These are phyloP conservation scores for Colletotrichum lindemuthianum DNA, from an alignment of 2,329 filamentous ascomycete species.

Conservation along the genomic window DNA sequence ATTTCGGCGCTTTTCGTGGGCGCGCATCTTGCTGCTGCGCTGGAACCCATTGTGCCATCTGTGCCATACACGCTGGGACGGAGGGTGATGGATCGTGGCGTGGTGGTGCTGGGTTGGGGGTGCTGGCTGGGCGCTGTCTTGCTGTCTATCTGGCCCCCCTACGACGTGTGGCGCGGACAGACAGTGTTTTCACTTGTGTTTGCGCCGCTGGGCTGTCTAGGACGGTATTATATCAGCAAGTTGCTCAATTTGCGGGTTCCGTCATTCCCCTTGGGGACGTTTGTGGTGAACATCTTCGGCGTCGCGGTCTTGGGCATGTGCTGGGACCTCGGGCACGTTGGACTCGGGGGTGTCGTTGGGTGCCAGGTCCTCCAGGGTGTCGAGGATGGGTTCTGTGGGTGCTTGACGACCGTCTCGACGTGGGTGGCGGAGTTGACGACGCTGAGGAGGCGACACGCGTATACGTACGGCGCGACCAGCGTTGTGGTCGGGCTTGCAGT, in stretches of 20 bases:
- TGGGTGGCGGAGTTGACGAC: slow-evolving; percentile 71
- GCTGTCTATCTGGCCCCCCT: slow-evolving; percentile 76
- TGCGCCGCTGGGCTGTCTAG: slow-evolving; percentile 80
- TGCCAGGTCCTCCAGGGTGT: slow-evolving; percentile 76
- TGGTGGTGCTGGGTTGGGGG: slow-evolving; percentile 73
- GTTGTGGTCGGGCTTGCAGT: slow-evolving; percentile 67
- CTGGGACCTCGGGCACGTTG: slow-evolving; percentile 80
- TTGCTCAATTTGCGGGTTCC: slow-evolving; percentile 74
- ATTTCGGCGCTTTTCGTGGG: slow-evolving; percentile 77
- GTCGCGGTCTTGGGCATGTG: slow-evolving; percentile 79
- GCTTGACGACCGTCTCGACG: slow-evolving; percentile 73
- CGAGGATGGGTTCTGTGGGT: slow-evolving; percentile 75
- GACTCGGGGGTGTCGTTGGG: slow-evolving; percentile 62
- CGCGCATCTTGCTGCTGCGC: slow-evolving; percentile 75
- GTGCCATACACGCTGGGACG: slow-evolving; percentile 68
- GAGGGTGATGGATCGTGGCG: slow-evolving; percentile 69
- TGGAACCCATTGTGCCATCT: slow-evolving; percentile 68
- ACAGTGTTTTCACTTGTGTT: slow-evolving; percentile 83
- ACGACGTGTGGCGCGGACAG: slow-evolving; percentile 78
- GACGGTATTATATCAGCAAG: slow-evolving; percentile 77
- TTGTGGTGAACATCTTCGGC: slow-evolving; percentile 81
- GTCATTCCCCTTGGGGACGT: slow-evolving; percentile 86
- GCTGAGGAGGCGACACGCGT: slow-evolving; percentile 65
- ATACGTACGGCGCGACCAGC: slow-evolving; percentile 73
- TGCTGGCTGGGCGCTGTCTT: slow-evolving; percentile 83